Base-by-base conservation (phyloP, 768 basidiomycete species). In the Nidularia pulvinata region DNA sequence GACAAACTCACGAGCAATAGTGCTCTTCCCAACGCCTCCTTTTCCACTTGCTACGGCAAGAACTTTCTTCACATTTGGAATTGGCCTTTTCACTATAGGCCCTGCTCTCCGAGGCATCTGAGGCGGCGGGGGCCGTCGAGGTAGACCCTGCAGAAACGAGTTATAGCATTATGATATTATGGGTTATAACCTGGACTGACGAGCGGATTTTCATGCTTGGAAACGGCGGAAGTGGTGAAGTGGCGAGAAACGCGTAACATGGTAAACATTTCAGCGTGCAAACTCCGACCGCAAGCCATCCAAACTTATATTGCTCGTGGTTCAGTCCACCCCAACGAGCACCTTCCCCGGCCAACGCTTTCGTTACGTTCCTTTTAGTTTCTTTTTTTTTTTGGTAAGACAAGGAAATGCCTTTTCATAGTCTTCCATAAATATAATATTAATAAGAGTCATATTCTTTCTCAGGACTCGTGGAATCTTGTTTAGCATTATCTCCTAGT, bases 1-100 rank as follows among this genome's bases (percentile, higher is more conserved):
- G 32, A 16, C 22, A 49, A 10, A 63, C 80, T 37, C 56, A 95
- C 94, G 89, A 52, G 95, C 92, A 33, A 98, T 77, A 0, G 94
- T 98, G 56, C 92, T 94, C 71, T 97, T 98, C 14, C 95, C 95
- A 14, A 97, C 95, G 1, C 95, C 95, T 25, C 96, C 96, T 65
- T 98, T 98, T 4, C 94, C 95, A 58, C 91, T 93, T 6, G 94
- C 91, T 0, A 98, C 93, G 2, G 83, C 88, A 4, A 98, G 64
- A 13, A 95, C 85, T 56, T 86, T 85, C 59, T 86, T 85, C 6
- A 94, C 95, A 59, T 96, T 74, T 1, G 86, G 78, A 48, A 91
- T 83, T 0, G 73, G 62, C 34, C 83, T 70, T 65, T 84, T 88
- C 54, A 75, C 69, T 25, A 82, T 75, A 1, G 77, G 76, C 3